Conservation (phyloP, 352 stramenopile species). For the Pythium oligandrum region DNA sequence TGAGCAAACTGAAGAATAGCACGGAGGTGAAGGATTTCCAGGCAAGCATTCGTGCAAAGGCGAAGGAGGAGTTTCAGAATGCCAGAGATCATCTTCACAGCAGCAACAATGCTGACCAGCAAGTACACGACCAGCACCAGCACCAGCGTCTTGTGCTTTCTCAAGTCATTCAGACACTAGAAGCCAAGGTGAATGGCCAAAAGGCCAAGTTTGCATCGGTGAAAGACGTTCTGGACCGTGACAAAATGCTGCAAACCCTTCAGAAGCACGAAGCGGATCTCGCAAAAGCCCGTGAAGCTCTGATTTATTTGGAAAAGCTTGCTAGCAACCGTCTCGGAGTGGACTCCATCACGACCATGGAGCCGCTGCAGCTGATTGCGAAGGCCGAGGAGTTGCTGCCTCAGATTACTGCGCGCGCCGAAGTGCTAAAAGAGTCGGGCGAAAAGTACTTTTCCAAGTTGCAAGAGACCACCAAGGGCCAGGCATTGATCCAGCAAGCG, state of each 20-base stretch:
- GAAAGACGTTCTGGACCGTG: slow-evolving; percentile 30
- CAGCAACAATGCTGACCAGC: slow-evolving; percentile 9
- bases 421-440: slow-evolving; percentile 49
- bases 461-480: slow-evolving; percentile 63
- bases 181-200: slow-evolving; percentile 42
- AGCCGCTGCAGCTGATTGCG: slow-evolving; percentile 44
- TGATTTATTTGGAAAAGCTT: slow-evolving; percentile 48
- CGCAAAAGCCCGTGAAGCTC: slow-evolving; percentile 47
- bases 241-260: slow-evolving; percentile 41
- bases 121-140: background rate
- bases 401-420: slow-evolving; percentile 44
- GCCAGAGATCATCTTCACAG: slow-evolving; percentile 28
- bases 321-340: slow-evolving; percentile 60
- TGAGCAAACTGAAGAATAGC: slow-evolving; percentile 61
- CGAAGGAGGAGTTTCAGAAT: slow-evolving; percentile 34
- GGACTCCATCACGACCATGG: slow-evolving; percentile 44
- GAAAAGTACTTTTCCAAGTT: slow-evolving; percentile 70
- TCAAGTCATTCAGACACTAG: slow-evolving; percentile 56
- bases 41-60: slow-evolving; percentile 36
- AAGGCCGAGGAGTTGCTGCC: slow-evolving; percentile 68
- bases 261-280: slow-evolving; percentile 60
- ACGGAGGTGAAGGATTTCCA: slow-evolving; percentile 49
- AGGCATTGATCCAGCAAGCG: slow-evolving; percentile 59
- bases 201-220: slow-evolving; percentile 35
- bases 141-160: slow-evolving; percentile 51